Percentiles rank a stretch among this genome's conserved stretches.
These are phyloP conservation scores for Phialocephala subalpina DNA, from an alignment of 2,329 filamentous ascomycete genomes.

Conservation along the genomic window DNA sequence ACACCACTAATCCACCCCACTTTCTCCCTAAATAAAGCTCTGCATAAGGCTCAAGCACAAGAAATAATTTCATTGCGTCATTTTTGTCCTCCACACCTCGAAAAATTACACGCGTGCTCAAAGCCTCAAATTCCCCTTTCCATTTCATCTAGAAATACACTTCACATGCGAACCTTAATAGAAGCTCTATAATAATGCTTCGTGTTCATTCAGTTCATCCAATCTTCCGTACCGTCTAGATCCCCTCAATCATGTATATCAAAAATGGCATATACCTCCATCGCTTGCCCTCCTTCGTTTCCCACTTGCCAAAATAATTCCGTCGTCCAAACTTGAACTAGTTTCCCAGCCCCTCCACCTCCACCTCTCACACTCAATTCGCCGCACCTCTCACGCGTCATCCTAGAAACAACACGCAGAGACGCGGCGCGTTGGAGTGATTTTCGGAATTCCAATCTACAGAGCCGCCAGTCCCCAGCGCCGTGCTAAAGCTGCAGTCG, in stretches of 20 bases:
- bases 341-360: background rate
- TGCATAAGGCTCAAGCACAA: background rate
- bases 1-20: background rate
- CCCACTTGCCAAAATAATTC: background rate
- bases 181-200: background rate
- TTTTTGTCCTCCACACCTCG: background rate
- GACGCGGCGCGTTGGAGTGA: too few species aligned
- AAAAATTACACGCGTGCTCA: background rate
- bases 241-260: background rate
- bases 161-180: background rate
- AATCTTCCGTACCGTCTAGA: background rate
- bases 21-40: background rate
- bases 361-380: background rate
- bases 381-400: too few species aligned
- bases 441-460: background rate
- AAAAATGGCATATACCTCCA: constrained; percentile 3
- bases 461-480: background rate
- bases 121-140: background rate
- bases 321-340: background rate
- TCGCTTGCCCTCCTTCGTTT: background rate
- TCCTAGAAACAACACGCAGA: too few species aligned
- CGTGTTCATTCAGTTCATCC: constrained; percentile 10
- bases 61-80: background rate
- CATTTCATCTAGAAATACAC: background rate
- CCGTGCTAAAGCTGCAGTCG: too few species aligned